phyloP scores from a whole-genome alignment of 352 stramenopile species.

The Aphanomyces astaci region DNA sequence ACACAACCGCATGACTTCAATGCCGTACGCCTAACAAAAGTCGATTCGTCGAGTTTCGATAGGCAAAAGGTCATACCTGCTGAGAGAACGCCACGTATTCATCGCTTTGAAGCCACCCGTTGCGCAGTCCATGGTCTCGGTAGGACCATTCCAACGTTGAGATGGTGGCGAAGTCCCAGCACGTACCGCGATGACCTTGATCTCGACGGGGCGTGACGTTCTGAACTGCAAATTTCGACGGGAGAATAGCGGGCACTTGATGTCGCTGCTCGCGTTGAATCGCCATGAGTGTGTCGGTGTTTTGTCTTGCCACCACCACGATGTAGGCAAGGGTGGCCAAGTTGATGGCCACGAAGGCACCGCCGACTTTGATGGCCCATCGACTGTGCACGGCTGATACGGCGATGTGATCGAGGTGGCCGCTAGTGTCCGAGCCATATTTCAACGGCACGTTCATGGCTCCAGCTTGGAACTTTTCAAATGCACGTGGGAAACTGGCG shows the following conservation, averaged over 20 bases:
- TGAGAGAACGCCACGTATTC: conserved; percentile 75
- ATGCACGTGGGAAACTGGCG: too few species aligned
- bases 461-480: too few species aligned
- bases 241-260: neutral
- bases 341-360: too few species aligned
- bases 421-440: too few species aligned
- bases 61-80: conserved; percentile 31
- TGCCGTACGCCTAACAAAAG: conserved; percentile 45
- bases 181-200: conserved; percentile 64
- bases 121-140: conserved; percentile 47
- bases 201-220: conserved; percentile 67
- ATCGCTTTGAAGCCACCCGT: conserved; percentile 56
- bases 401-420: too few species aligned
- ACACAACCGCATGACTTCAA: conserved; percentile 63
- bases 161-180: conserved; percentile 78
- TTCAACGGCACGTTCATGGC: too few species aligned
- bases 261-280: neutral
- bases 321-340: too few species aligned
- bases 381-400: too few species aligned
- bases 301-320: too few species aligned
- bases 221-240: conserved; percentile 69
- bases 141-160: conserved; percentile 72
- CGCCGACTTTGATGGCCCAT: too few species aligned
- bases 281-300: too few species aligned
- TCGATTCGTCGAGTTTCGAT: neutral